Evolutionary conservation across 1,284 basidiomycete genomes (phyloP), one percentile per base, ranked within the genome.

Genomic region (Trichosporon inkin): DNA sequence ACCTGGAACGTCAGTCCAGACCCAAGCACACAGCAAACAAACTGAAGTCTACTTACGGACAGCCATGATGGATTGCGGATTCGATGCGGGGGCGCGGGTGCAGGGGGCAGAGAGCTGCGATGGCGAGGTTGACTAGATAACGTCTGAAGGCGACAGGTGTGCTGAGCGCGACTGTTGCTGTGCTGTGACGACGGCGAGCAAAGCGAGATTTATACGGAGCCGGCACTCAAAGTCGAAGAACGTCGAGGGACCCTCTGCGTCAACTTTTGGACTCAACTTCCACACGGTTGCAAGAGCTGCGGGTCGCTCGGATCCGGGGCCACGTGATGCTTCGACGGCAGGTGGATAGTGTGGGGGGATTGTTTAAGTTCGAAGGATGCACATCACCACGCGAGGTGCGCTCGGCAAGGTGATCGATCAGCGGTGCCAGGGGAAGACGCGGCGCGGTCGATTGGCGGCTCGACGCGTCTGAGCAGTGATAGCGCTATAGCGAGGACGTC

Each of bases 1-100:
- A 75, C 90, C 90, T 92, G 72, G 28, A 55, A 41, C 10, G 58
- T 60, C 20, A 62, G 61, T 32, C 24, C 8, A 2, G n/a, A 2
- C 6, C 24, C 32, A 16, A n/a, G 11, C 24, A 20, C 13, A 16
- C 40, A 22, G 22, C 24, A 19, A 36, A 38, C 28, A 8, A 10
- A 40, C 13, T 39, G 10, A 39, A 20, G 19, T 52, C 20, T 19
- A 81, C 81, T 75, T 64, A 82, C 81, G 80, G 73, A 81, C 78
- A 60, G 81, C 81, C 81, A 82, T 82, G 64, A 28, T 76, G 66
- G 47, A 56, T 34, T 36, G 37, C 6, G 20, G 28, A 37, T 53
- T 28, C 39, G 39, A 40, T 32, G 37, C n/a, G 16, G 16, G n/a
- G 28, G 24, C 28, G 44, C 40, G 39, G 44, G 38, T 20, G n/a